A percentile compares a stretch with the other conserved stretches of the same genome.
phyloP scores from a whole-genome alignment of 192 early-diverging fungal species.

The Dimargaris xerosporica region DNA sequence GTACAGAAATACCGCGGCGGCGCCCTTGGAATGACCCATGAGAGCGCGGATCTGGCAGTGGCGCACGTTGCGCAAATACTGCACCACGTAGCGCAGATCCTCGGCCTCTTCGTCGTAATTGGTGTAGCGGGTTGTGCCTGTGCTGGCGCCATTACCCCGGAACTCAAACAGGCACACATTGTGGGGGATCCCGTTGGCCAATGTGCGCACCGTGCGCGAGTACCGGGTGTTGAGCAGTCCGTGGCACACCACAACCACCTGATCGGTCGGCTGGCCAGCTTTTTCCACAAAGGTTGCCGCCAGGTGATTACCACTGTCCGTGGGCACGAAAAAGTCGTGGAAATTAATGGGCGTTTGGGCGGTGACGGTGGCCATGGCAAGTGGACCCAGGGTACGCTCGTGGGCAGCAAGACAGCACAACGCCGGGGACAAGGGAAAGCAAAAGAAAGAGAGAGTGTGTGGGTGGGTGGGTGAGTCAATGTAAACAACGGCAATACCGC shows the following conservation, averaged over 20 bases:
- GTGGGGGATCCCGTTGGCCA: conserved; percentile 19
- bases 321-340: neutral
- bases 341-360: neutral
- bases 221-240: conserved; percentile 32
- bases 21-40: conserved; percentile 38
- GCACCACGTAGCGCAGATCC: conserved; percentile 24
- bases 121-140: conserved; percentile 33
- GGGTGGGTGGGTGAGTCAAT: no score
- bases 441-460: no score
- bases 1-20: conserved; percentile 30
- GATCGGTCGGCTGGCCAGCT: neutral
- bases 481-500: no score
- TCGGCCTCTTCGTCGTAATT: conserved; percentile 35
- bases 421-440: no score
- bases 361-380: neutral
- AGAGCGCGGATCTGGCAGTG: conserved; percentile 19
- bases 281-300: neutral
- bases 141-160: conserved; percentile 37
- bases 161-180: conserved; percentile 33
- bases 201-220: conserved; percentile 15
- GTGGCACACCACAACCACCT: conserved; percentile 32
- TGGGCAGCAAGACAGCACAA: no score
- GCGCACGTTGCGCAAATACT: conserved; percentile 13
- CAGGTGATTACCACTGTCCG: neutral
- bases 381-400: no score